Evolutionary conservation across 306 rosid genomes (phyloP).

Genomic region (Sindora glabra): DNA sequence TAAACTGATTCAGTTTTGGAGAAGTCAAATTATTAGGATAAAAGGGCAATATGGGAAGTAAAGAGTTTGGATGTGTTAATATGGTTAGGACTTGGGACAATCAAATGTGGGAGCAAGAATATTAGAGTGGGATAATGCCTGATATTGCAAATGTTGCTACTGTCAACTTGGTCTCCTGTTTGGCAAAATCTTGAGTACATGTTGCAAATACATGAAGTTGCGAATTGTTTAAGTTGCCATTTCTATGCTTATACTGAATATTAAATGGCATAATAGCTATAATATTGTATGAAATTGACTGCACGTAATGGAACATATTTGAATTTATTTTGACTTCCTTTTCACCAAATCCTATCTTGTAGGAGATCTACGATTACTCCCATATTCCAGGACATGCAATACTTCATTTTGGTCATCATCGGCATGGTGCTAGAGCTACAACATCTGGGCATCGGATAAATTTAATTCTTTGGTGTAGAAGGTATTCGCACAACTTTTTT

Average conservation of each 20-base stretch:
- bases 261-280: background rate
- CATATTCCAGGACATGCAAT: slow-evolving; percentile 84
- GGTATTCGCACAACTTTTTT: slow-evolving; percentile 36
- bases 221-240: background rate
- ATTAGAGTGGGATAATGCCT: background rate
- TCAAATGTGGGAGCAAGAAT: background rate
- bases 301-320: no score
- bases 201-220: background rate
- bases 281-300: background rate
- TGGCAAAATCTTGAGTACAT: background rate
- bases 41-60: background rate
- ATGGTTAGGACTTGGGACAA: background rate
- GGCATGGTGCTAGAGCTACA: slow-evolving; percentile 92
- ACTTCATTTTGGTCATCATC: slow-evolving; percentile 87
- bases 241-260: background rate
- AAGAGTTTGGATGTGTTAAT: background rate
- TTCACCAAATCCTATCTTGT: background rate
- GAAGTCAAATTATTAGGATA: background rate
- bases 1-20: background rate
- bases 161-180: background rate
- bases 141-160: background rate
- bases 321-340: background rate
- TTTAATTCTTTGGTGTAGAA: slow-evolving; percentile 91
- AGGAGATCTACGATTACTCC: slow-evolving; percentile 70
- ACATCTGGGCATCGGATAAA: slow-evolving; percentile 65